phyloP scores from a whole-genome alignment of 192 early-diverging fungal species.

The Backusella macrospora region DNA sequence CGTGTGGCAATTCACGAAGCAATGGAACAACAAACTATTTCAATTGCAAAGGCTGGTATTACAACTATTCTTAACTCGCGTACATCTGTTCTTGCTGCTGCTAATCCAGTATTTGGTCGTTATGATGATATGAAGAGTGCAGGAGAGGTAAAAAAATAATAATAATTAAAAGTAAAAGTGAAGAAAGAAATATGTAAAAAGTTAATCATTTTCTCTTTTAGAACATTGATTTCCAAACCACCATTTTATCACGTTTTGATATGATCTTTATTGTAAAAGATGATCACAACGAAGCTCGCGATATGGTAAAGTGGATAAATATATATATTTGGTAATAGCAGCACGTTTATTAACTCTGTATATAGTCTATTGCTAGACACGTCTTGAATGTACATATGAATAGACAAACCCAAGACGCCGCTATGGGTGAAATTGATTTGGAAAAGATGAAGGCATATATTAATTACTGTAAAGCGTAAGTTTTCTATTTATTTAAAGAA shows the following conservation, averaged over 20 bases:
- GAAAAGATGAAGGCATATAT: slow-evolving; percentile 97
- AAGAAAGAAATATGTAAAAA: background rate
- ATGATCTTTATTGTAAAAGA: slow-evolving; percentile 99
- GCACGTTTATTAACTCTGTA: slow-evolving; percentile 9
- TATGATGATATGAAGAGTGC: slow-evolving; percentile 99
- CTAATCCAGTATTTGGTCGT: slow-evolving; percentile 97
- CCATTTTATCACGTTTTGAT: slow-evolving; percentile 99
- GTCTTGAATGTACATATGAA: slow-evolving; percentile 95
- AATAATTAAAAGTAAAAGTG: background rate
- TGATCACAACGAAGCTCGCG: slow-evolving; percentile 92
- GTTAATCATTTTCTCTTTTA: slow-evolving; percentile 20
- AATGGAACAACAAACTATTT: slow-evolving; percentile 99
- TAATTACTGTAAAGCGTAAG: slow-evolving; percentile 86
- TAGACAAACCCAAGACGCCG: slow-evolving; percentile 60
- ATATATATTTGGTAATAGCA: background rate
- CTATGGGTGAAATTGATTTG: slow-evolving; percentile 86
- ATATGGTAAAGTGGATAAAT: slow-evolving; percentile 57
- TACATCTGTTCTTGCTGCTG: slow-evolving; percentile 95
- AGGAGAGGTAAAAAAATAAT: slow-evolving; percentile 83
- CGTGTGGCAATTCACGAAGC: slow-evolving; percentile 99
- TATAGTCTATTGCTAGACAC: slow-evolving; percentile 89
- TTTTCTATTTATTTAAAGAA: background rate
- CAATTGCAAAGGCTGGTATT: slow-evolving; percentile 99
- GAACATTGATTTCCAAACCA: slow-evolving; percentile 99
- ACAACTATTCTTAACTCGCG: slow-evolving; percentile 98